phyloP scores from a whole-genome alignment of 1,284 basidiomycete genomes.

The Baeospora myosura region DNA sequence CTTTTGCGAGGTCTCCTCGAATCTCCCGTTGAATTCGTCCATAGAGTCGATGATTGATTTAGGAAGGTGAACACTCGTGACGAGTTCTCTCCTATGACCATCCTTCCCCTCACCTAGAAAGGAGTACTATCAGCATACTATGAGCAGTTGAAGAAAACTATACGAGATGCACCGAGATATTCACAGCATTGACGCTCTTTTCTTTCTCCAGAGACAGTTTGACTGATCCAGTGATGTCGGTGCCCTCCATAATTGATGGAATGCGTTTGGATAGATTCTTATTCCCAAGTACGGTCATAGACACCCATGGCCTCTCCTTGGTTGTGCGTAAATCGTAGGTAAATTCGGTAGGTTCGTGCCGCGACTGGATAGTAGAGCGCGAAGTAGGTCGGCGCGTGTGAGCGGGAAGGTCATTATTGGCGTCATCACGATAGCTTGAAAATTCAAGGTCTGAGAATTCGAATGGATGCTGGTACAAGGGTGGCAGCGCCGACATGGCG shows the following conservation, averaged over 20 bases:
- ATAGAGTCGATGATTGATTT: not conserved
- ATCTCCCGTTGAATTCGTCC: not conserved
- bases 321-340: not conserved
- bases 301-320: conserved; percentile 1
- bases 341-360: not conserved
- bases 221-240: conserved; percentile 1
- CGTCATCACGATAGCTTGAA: too few relatives aligned
- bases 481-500: too few relatives aligned
- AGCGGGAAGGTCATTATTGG: too few relatives aligned
- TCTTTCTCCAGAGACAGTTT: not conserved
- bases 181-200: not conserved
- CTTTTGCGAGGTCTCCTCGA: not conserved
- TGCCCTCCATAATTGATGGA: conserved; percentile 3
- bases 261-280: not conserved
- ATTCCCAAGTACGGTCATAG: not conserved
- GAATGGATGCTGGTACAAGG: too few relatives aligned
- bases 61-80: not conserved
- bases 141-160: not conserved
- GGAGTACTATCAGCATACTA: not conserved
- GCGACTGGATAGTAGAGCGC: not conserved
- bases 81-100: not conserved
- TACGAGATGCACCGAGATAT: not conserved
- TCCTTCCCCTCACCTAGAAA: not conserved
- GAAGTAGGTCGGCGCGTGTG: not conserved
- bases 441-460: too few relatives aligned